A percentile compares a stretch with the other conserved stretches of the same genome.
Evolutionary conservation across 257 asterid genomes (phyloP).

Genomic region (Verbascum thapsus): DNA sequence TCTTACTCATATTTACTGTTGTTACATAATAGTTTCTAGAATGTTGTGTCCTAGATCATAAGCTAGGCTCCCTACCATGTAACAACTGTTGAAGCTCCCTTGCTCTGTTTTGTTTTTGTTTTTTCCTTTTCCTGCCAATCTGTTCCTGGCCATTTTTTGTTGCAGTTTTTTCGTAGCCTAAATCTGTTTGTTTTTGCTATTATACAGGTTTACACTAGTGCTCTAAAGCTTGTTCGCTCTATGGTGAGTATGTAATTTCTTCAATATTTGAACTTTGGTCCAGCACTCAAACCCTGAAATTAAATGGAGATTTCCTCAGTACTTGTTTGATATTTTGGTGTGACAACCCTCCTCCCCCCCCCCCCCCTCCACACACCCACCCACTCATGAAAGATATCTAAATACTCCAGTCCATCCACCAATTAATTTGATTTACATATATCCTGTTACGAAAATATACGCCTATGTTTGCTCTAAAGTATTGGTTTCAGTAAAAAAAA

Average conservation of each 20-base stretch:
- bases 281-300: constrained; percentile 6
- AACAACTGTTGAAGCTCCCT: neutral
- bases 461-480: neutral
- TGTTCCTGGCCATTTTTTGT: constrained; percentile 15
- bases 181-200: constrained; percentile 30
- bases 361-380: too few species aligned
- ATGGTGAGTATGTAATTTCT: constrained; percentile 63
- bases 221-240: constrained; percentile 96
- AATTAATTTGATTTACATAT: constrained; percentile 3
- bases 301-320: constrained; percentile 17
- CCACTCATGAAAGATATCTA: too few species aligned
- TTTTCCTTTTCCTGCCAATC: constrained; percentile 6
- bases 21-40: neutral
- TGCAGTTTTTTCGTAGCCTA: constrained; percentile 14
- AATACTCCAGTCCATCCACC: too few species aligned
- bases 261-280: constrained; percentile 19
- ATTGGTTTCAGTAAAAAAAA: neutral
- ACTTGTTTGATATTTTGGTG: constrained; percentile 24
- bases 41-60: constrained; percentile 18
- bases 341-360: neutral
- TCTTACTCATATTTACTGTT: constrained; percentile 26
- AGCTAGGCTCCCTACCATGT: neutral
- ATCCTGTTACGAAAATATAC: neutral
- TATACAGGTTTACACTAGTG: constrained; percentile 93
- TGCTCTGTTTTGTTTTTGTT: neutral